phyloP scores from a whole-genome alignment of 2,329 filamentous ascomycete species.

The Xylaria hypoxylon region DNA sequence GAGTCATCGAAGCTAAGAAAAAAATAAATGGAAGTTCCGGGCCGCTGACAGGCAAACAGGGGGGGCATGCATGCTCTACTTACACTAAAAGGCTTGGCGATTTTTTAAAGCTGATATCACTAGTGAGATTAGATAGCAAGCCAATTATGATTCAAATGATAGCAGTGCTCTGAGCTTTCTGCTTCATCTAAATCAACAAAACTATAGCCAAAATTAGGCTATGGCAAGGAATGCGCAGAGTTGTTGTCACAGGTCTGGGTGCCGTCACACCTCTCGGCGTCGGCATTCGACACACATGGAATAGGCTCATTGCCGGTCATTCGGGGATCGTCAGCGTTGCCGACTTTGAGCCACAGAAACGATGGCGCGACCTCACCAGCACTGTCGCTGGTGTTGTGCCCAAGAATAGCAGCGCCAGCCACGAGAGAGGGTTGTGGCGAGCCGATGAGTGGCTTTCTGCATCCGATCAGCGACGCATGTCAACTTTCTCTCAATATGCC shows the following conservation, averaged over 20 bases:
- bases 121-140: background rate
- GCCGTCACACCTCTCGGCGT: conserved; percentile 87
- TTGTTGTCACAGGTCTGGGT: conserved; percentile 86
- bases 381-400: conserved; percentile 88
- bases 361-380: conserved; percentile 81
- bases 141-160: background rate
- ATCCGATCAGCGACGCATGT: conserved; percentile 79
- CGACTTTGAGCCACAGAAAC: conserved; percentile 64
- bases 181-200: background rate
- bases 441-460: conserved; percentile 65
- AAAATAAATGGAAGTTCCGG: conserved; percentile 27
- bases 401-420: conserved; percentile 36
- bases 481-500: conserved; percentile 92
- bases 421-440: conserved; percentile 58
- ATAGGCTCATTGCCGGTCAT: conserved; percentile 79
- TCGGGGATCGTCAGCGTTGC: conserved; percentile 83
- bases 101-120: conserved; percentile 8
- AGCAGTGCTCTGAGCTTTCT: background rate
- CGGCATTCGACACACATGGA: conserved; percentile 82
- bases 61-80: background rate
- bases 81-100: conserved; percentile 25
- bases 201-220: conserved; percentile 40
- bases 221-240: conserved; percentile 71
- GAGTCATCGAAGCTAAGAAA: conserved; percentile 26
- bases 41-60: conserved; percentile 6